A percentile compares a stretch with the other conserved stretches of the same genome.
These are phyloP conservation scores for Clonostachys rhizophaga DNA, from an alignment of 2,329 filamentous ascomycete species.

Conservation along the genomic window DNA sequence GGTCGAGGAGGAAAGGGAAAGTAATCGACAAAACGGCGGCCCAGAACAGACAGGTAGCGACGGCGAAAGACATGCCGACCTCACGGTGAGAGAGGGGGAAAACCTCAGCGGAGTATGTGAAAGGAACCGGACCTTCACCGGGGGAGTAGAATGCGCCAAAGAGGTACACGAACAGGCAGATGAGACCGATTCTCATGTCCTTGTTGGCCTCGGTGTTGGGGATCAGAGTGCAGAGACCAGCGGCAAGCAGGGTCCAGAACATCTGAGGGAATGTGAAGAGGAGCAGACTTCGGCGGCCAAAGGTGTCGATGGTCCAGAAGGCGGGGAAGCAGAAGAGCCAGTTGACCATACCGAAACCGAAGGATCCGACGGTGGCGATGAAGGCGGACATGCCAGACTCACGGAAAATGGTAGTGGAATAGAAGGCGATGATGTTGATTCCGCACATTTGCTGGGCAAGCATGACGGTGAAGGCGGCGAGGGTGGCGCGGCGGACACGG, in stretches of 20 bases:
- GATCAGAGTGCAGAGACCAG: slow-evolving; percentile 30
- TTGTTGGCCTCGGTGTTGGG: slow-evolving; percentile 4
- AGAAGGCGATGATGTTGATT: slow-evolving; percentile 71
- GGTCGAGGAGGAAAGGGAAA: slow-evolving; percentile 40
- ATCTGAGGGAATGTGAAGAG: slow-evolving; percentile 65
- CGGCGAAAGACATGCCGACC: slow-evolving; percentile 59
- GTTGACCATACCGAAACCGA: slow-evolving; percentile 50
- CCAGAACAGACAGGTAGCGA: slow-evolving; percentile 55
- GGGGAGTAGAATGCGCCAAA: slow-evolving; percentile 63
- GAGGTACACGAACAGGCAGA: slow-evolving; percentile 60
- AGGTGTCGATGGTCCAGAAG: slow-evolving; percentile 64
- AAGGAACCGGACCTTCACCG: slow-evolving; percentile 59
- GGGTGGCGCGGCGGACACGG: slow-evolving; percentile 63
- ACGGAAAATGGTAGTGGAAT: slow-evolving; percentile 58
- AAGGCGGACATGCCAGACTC: slow-evolving; percentile 51
- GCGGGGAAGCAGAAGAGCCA: slow-evolving; percentile 65
- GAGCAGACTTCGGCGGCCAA: slow-evolving; percentile 55
- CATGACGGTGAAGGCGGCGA: slow-evolving; percentile 79
- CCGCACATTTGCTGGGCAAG: slow-evolving; percentile 67
- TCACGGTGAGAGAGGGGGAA: slow-evolving; percentile 61
- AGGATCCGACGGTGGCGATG: slow-evolving; percentile 43
- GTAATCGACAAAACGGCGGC: slow-evolving; percentile 44
- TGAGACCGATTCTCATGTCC: slow-evolving; percentile 41
- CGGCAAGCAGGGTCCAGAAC: slow-evolving; percentile 49
- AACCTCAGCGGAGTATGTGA: slow-evolving; percentile 58